phyloP scores from a whole-genome alignment of 2,329 filamentous ascomycete species.

The Botrytis porri region DNA sequence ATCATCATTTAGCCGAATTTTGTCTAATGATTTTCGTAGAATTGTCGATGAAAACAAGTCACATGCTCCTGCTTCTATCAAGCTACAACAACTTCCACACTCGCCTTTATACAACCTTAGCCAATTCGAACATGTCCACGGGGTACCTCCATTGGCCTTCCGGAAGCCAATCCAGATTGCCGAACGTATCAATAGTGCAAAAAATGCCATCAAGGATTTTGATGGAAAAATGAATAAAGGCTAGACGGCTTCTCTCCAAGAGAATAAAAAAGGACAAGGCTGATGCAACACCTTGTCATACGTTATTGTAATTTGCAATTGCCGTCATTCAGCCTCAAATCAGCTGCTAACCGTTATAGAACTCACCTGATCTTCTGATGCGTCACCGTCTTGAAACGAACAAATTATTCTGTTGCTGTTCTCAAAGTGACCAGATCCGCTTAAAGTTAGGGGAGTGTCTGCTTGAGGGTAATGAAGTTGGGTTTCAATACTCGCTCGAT shows the following conservation, averaged over 20 bases:
- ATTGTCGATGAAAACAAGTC: background rate
- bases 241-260: background rate
- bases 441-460: background rate
- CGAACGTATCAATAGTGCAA: constrained; percentile 2
- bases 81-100: background rate
- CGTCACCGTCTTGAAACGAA: background rate
- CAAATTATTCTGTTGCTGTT: background rate
- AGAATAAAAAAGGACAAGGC: background rate
- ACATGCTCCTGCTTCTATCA: background rate
- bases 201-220: constrained; percentile 4
- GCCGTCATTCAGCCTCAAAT: background rate
- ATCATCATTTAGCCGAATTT: background rate
- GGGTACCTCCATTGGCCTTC: background rate
- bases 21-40: constrained; percentile 1
- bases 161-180: constrained; percentile 7
- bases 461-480: background rate
- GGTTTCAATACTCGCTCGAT: background rate
- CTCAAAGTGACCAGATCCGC: too few relatives aligned
- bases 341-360: background rate
- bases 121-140: background rate
- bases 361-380: background rate
- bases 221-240: constrained; percentile 9
- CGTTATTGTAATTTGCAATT: background rate
- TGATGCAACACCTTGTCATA: constrained; percentile 1
- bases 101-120: background rate